Base-by-base conservation (phyloP, 129 eudicot genomes). In the Smallanthus sonchifolius region DNA sequence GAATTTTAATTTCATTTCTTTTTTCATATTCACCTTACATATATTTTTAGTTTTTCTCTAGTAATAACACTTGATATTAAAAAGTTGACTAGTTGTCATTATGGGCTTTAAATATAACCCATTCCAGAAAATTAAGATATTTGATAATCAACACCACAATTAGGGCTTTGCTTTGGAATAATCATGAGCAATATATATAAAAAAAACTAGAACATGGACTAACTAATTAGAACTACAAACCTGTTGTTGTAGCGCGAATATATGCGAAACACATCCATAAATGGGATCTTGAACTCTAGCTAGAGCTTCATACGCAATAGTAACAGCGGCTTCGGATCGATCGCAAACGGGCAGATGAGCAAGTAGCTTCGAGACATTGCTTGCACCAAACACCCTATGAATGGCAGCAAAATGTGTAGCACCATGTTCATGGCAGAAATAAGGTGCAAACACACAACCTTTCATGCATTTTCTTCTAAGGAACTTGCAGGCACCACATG, bases 191-290 rank as follows among this genome's bases (percentile, higher is more conserved):
- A 43, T 24, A 24, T 24, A 24, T 24, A 24, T 24, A 24, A 24
- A 24, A 24, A 24, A 24, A 24, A 24, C 1, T 24, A 24, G 30
- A 1, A 24, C 47, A 43, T 2, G 47, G 45, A 43, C 13, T 16
- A 69, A 20, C 32, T 9, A 28, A 24, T 24, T 24, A 55, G 9
- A 76, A 54, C 17, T 61, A 69, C 69, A n/a, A 45, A 92, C 97
- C 96, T 92, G 97, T 63, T 92, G 97, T 43, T 92, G 97, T 66
- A 92, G 94, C 60, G 97, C 88, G 59, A 92, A 92, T 24, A 92
- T 92, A 77, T 92, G 96, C 3, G 97, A 24, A 24, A 24, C 30
- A 24, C 30, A 24, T 0, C 30, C 30, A 24, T 24, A 24, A 24
- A 24, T 24, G 87, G 97, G 96, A 75, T 92, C 97, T 80, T 92